A percentile compares a stretch with the other conserved stretches of the same genome.
Evolutionary conservation across 2,329 filamentous ascomycete species (phyloP).

Genomic region (Alternaria viburni): DNA sequence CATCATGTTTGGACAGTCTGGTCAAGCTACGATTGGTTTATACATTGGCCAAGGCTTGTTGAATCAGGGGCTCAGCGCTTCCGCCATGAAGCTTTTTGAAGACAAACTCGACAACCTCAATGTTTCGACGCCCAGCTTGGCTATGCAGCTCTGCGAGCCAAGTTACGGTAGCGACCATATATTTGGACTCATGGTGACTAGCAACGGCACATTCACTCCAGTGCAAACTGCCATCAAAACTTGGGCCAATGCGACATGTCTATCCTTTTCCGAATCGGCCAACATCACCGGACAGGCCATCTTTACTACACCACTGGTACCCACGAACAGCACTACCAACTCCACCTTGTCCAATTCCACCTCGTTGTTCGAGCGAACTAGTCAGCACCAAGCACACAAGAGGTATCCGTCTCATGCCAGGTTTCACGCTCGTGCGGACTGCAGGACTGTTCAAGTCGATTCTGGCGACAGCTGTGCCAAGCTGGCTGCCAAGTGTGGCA

Average conservation of each 20-base stretch:
- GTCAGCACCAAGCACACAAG: background rate
- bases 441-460: background rate
- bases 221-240: background rate
- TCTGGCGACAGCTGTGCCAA: background rate
- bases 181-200: background rate
- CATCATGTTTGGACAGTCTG: constrained; percentile 2
- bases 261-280: background rate
- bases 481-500: background rate
- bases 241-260: background rate
- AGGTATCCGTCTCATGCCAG: background rate
- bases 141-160: background rate
- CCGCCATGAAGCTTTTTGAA: background rate
- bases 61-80: background rate
- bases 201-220: background rate
- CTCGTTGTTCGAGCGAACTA: background rate
- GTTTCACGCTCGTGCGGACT: background rate
- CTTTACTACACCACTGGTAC: background rate
- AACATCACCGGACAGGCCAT: background rate
- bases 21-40: constrained; percentile 1
- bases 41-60: constrained; percentile 2
- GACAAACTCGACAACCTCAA: constrained; percentile 4
- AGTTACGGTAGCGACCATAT: background rate
- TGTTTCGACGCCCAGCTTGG: background rate
- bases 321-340: background rate
- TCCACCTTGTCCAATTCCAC: background rate